Conservation (phyloP, 352 stramenopile genomes). For the Poterioochromonas sp. region DNA sequence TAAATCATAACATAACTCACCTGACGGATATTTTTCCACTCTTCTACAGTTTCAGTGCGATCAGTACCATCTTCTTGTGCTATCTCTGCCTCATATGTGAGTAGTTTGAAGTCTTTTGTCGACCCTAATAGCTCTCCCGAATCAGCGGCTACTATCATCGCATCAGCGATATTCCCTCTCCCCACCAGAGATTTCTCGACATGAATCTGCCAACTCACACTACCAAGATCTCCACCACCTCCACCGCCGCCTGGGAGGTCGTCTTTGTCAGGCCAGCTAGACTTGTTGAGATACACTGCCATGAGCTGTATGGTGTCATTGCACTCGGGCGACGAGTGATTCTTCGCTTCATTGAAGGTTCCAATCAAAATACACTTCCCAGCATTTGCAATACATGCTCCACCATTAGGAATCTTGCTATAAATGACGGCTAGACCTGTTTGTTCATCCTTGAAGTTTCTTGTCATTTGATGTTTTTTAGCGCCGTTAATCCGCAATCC, state of each 20-base stretch:
- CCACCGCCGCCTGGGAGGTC: not conserved
- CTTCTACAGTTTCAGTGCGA: conserved; percentile 9
- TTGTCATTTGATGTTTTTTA: conserved; percentile 18
- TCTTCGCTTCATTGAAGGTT: not conserved
- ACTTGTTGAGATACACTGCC: not conserved
- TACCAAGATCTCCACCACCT: not conserved
- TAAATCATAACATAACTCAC: too few species aligned
- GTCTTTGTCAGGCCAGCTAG: not conserved
- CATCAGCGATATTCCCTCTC: not conserved
- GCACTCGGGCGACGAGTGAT: conserved; percentile 5
- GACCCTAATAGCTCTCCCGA: not conserved
- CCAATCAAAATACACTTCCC: conserved; percentile 19
- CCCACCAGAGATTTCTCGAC: not conserved
- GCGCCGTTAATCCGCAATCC: not conserved
- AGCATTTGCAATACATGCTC: not conserved
- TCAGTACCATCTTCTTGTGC: conserved; percentile 26
- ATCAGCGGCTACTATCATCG: not conserved
- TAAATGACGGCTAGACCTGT: not conserved
- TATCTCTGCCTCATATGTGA: conserved; percentile 23
- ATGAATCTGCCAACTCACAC: not conserved
- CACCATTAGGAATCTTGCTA: not conserved
- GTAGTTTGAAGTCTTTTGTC: not conserved
- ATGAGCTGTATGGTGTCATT: not conserved
- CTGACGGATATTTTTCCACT: conserved; percentile 16
- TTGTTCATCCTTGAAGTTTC: conserved; percentile 6